Base-by-base conservation (phyloP, 2,329 filamentous ascomycete genomes). In the Curvularia lunata region DNA sequence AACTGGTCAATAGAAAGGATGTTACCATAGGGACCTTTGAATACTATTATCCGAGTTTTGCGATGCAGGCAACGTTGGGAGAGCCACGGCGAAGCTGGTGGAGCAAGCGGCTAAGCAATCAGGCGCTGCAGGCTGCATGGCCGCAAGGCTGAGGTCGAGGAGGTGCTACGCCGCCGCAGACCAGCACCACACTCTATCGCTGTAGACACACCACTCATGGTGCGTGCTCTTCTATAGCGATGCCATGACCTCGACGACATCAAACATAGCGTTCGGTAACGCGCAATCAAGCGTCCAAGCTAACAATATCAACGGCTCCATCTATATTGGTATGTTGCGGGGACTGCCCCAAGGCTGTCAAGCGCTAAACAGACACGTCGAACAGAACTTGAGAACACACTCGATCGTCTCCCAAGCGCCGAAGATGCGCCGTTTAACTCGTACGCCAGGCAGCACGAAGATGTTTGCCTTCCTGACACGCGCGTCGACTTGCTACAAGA, bases 381-480 rank as follows among this genome's bases (percentile, higher is more conserved):
- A 50, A 16, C 34, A 50, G 48, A 25, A 41, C 48, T 41, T 34
- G 48, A 50, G 3, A 50, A 50, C 48, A 40, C 23, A 23, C 30
- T 54, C 18, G 32, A 32, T 40, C 13, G 54, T 47, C 30, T 55
- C 52, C 18, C 52, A 23, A 9, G 54, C 38, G 28, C 63, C 50
- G 7, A 40, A 25, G 62, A 62, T 10, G 68, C 68, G 41, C 52
- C 62, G 2, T 69, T 67, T 50, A 65, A 69, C 55, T 61, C 69
- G n/a, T 64, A 55, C 16, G 18, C 47, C 2, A 64, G 62, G 54
- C 63, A 64, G 53, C 54, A 68, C 52, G 55, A 69, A 28, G 56
- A 55, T 27, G 25, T 27, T 30, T 76, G 72, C 50, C 63, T 72
- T 1, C 19, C 51, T 9, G 42, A 56, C 13, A 75, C 72, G 12